These are phyloP conservation scores for Plasmodium billcollinsi DNA, from an alignment of 169 alveolate species.

Conservation along the genomic window DNA sequence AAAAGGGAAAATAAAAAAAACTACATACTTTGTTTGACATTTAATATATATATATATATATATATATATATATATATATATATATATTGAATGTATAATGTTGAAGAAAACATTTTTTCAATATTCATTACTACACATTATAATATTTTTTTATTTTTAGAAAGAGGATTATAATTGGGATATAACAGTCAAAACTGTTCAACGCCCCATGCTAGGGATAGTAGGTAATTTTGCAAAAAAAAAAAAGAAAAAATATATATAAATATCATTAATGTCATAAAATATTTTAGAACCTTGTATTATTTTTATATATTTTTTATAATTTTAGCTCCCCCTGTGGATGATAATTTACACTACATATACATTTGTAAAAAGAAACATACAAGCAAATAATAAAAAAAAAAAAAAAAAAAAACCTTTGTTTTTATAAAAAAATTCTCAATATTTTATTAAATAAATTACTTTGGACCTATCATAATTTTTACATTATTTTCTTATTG, in stretches of 20 bases:
- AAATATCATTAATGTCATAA: background rate
- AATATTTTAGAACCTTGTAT: background rate
- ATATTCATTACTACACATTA: background rate
- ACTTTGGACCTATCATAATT: too few species aligned
- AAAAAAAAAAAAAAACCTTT: too few species aligned
- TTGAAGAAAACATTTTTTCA: background rate
- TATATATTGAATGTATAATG: background rate
- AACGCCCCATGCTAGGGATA: slow-evolving; percentile 73
- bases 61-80: background rate
- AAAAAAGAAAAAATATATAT: background rate
- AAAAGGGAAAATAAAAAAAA: background rate
- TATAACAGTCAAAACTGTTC: slow-evolving; percentile 58
- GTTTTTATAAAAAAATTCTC: too few species aligned
- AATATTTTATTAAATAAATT: too few species aligned
- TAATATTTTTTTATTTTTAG: background rate
- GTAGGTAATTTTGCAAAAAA: slow-evolving; percentile 23
- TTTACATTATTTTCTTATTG: too few species aligned
- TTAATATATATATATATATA: background rate
- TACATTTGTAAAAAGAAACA: slow-evolving; percentile 63
- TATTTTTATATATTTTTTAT: slow-evolving; percentile 17
- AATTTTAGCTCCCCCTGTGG: slow-evolving; percentile 63
- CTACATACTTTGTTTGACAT: background rate
- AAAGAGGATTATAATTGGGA: slow-evolving; percentile 66
- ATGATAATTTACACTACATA: slow-evolving; percentile 68
- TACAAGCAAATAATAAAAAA: slow-evolving; percentile 4